Evolutionary conservation across 164 flowering plant genomes (phyloP), one percentile per base, ranked within the genome.

Genomic region (Protea cynaroides): DNA sequence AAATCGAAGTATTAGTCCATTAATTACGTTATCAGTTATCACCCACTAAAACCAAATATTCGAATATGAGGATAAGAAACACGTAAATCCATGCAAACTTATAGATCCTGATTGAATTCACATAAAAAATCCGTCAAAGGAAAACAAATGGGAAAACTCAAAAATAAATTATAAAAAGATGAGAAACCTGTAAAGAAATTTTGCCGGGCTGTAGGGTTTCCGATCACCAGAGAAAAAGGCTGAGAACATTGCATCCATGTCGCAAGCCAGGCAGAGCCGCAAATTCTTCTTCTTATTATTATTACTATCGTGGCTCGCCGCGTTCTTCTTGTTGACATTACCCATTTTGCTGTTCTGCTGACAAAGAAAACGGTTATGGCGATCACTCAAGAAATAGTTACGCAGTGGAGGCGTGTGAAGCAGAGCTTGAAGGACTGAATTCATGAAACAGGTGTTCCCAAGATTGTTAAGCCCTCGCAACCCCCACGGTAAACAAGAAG

Each of bases 391-490:
- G 77, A 92, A 92, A 62, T 84, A 92, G 69, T 88, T 88, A 71
- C 96, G 69, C 65, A 93, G 59, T 1, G 97, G 98, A 25, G 97
- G 96, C 1, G 97, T 84, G 56, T 90, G 98, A 11, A 93, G 80
- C 78, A 93, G 78, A 4, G 95, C 98, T 66, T 93, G 98, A 70
- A 93, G 69, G 8, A 93, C 94, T 0, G 98, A 93, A 73, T 90
- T 93, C 96, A 93, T 87, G 58, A 90, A 93, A 73, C 97, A 93
- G 0, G 97, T 93, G 66, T 82, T 93, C 7, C 98, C 97, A 25
- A 90, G 72, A 71, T 93, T 93, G 66, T 84, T 88, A 21, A 93
- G 69, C 1, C 98, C 98, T 47, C 95, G 68, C 72, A 93, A 67
- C 14, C 98, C 98, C 81, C 82, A 71, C 0, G 92, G 91, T 62